Evolutionary conservation across 768 basidiomycete genomes (phyloP), one percentile per base, ranked within the genome.

Genomic region (Suillus placidus): DNA sequence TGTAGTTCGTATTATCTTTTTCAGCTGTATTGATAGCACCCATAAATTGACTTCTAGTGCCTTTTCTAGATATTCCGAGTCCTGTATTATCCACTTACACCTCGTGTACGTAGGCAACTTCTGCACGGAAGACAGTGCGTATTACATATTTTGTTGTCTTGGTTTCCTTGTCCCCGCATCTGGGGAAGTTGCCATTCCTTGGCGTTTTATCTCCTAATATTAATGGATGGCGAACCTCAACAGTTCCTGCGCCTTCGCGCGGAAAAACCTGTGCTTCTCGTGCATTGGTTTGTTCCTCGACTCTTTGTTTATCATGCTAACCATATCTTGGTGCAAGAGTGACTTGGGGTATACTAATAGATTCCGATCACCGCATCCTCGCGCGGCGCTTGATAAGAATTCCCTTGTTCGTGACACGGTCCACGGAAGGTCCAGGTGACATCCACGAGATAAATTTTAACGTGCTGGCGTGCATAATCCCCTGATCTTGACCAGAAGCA

Each of bases 1-100:
- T 63, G 45, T 52, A 63, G 51, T 64, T 35, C 65, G 16, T 26
- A 42, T 64, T 23, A 26, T 66, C 62, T 34, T 63, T 35, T 61
- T 61, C 55, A 26, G 58, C n/a, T 62, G 63, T 35, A 64, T 61
- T 64, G 32, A 60, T 60, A 60, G 35, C 37, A 60, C 26, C 58
- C 58, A 42, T 42, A 60, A 60, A 60, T 60, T 42, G 13, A 42
- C 26, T 30, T 60, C 26, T 32, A 60, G 58, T 18, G 30, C 38
- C 18, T 60, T 42, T 60, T 58, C 57, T 60, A 60, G 57, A 20
- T n/a, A 38, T 38, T 38, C 2, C 30, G 30, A 32, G 52, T 10
- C 26, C 30, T 30, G 9, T 40, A 40, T 42, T 20, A 42, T 60
- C 26, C 42, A 30, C 58, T 10, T 30, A 40, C 26, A 12, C 23